Percentiles rank a stretch among this genome's conserved stretches.
These are phyloP conservation scores for Aspergillus sergii DNA, from an alignment of 2,329 filamentous ascomycete genomes.

Conservation along the genomic window DNA sequence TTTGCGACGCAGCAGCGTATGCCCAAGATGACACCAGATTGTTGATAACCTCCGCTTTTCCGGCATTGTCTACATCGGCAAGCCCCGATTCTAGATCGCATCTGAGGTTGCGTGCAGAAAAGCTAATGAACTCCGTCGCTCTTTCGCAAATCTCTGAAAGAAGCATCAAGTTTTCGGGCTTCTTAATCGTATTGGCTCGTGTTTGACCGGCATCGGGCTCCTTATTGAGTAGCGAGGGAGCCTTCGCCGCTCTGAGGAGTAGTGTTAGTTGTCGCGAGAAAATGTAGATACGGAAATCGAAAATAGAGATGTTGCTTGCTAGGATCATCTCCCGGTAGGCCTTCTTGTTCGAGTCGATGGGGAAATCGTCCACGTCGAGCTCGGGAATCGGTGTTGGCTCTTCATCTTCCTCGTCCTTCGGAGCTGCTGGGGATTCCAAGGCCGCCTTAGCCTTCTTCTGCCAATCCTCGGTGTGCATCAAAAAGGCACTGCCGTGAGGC, in stretches of 20 bases:
- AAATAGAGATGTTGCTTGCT: conserved; percentile 91
- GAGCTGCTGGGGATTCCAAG: conserved; percentile 41
- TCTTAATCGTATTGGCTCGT: conserved; percentile 55
- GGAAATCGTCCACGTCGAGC: conserved; percentile 38
- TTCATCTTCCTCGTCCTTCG: conserved; percentile 34
- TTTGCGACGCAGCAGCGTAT: conserved; percentile 47
- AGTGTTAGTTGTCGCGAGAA: conserved; percentile 86
- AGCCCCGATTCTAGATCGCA: conserved; percentile 72
- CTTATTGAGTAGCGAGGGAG: conserved; percentile 37
- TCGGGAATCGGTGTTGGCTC: conserved; percentile 27
- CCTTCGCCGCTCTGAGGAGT: conserved; percentile 78
- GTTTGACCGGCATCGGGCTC: conserved; percentile 38
- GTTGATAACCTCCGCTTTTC: conserved; percentile 41
- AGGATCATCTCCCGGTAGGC: conserved; percentile 90
- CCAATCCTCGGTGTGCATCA: conserved; percentile 73
- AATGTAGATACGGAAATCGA: conserved; percentile 93
- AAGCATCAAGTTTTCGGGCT: conserved; percentile 73
- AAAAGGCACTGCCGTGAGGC: conserved; percentile 71
- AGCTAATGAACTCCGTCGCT: conserved; percentile 80
- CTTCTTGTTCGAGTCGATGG: conserved; percentile 64
- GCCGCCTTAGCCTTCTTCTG: conserved; percentile 61
- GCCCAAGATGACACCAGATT: conserved; percentile 53
- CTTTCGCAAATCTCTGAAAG: conserved; percentile 86
- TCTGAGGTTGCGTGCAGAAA: conserved; percentile 76
- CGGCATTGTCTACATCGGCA: conserved; percentile 39